Conservation (phyloP, 2,329 filamentous ascomycete species). For the Penicillium digitatum region DNA sequence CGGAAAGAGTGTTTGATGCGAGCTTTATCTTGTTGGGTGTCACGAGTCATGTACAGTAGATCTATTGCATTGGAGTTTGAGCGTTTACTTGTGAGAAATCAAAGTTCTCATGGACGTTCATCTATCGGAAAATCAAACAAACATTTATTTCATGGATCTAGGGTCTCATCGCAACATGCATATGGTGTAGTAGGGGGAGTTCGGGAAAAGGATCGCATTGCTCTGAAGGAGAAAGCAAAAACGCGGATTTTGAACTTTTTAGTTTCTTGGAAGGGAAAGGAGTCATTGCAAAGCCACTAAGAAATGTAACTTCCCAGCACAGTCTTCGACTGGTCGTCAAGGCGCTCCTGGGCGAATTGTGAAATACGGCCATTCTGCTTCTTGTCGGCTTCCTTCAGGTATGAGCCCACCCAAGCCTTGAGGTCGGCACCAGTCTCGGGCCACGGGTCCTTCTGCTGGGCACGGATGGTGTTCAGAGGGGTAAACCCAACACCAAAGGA, state of each 20-base stretch:
- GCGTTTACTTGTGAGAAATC: background rate
- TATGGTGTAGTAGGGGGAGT: background rate
- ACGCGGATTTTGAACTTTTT: background rate
- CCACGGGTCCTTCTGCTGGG: slow-evolving; percentile 71
- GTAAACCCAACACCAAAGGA: slow-evolving; percentile 95
- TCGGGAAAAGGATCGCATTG: background rate
- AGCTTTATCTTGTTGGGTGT: background rate
- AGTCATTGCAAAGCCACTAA: slow-evolving; percentile 8
- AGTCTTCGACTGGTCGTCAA: slow-evolving; percentile 57
- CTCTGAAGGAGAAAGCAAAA: background rate
- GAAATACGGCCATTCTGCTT: slow-evolving; percentile 68
- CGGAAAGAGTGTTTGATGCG: background rate
- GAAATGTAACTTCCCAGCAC: slow-evolving; percentile 49
- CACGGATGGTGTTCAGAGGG: slow-evolving; percentile 83
- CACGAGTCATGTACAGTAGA: background rate
- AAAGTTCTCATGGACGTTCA: background rate
- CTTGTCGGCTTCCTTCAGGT: slow-evolving; percentile 72
- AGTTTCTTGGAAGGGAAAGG: background rate
- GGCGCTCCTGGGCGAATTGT: slow-evolving; percentile 66
- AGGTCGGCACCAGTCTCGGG: slow-evolving; percentile 76
- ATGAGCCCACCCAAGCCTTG: slow-evolving; percentile 75
- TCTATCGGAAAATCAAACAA: slow-evolving; percentile 2
- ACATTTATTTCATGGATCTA: slow-evolving; percentile 11
- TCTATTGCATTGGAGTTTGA: background rate
- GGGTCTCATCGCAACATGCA: slow-evolving; percentile 12